These are phyloP conservation scores for Platismatia glauca DNA, from an alignment of 495 filamentous ascomycete genomes.

Conservation along the genomic window DNA sequence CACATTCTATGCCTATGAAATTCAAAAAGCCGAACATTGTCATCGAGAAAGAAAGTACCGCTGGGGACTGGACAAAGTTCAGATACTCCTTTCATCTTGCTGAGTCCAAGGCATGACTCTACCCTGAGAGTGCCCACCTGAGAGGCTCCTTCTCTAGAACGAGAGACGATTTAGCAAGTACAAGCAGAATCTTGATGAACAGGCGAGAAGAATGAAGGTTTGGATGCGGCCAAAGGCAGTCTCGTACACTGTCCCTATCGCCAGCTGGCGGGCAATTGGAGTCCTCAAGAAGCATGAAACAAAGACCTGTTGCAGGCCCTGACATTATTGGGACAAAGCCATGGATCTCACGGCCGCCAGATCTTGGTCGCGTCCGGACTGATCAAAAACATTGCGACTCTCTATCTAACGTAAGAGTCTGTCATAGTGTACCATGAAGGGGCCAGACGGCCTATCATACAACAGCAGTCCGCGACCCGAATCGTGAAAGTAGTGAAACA, in stretches of 20 bases:
- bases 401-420: neutral
- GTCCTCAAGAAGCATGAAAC: neutral
- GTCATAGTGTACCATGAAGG: neutral
- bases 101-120: neutral
- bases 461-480: neutral
- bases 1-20: neutral
- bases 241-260: neutral
- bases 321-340: neutral
- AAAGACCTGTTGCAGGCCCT: neutral
- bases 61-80: neutral
- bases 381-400: neutral
- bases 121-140: neutral
- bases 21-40: neutral
- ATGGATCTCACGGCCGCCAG: neutral
- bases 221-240: neutral
- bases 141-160: neutral
- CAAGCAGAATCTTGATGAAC: accelerated
- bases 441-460: neutral
- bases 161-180: neutral
- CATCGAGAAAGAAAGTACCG: neutral
- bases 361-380: neutral
- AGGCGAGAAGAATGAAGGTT: neutral
- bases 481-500: neutral
- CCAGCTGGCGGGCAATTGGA: neutral
- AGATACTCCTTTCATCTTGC: neutral